Evolutionary conservation across 1,284 basidiomycete genomes (phyloP).

Genomic region (Ceratobasidium sp.): DNA sequence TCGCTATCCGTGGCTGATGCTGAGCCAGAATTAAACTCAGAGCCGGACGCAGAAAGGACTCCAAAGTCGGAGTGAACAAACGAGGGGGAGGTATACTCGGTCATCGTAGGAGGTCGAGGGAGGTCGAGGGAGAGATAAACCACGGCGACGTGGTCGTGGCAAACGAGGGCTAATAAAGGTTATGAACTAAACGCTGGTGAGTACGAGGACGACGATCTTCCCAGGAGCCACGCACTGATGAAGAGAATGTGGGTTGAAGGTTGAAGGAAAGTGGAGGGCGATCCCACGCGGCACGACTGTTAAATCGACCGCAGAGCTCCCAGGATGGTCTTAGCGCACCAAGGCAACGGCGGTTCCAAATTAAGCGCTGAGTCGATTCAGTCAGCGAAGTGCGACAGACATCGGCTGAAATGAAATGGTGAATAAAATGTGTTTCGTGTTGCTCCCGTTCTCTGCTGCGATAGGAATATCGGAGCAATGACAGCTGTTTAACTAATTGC

Average conservation of each 20-base stretch:
- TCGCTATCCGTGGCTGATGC: constrained; percentile 22
- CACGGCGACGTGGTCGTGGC: constrained; percentile 6
- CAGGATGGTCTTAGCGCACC: constrained; percentile 24
- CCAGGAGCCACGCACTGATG: no score
- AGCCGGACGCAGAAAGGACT: constrained; percentile 18
- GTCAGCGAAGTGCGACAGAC: neutral
- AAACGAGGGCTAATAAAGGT: constrained; percentile 6
- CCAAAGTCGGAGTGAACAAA: neutral
- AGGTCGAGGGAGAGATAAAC: neutral
- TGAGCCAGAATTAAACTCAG: neutral
- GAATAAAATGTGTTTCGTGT: neutral
- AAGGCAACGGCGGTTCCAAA: constrained; percentile 23
- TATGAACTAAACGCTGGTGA: neutral
- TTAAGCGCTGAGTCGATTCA: neutral
- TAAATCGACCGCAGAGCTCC: constrained; percentile 19
- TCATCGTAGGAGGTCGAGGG: neutral
- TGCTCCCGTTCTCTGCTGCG: no score
- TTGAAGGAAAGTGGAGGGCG: constrained; percentile 10
- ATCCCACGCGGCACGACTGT: constrained; percentile 30
- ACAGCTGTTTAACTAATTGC: neutral
- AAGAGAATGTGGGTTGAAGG: constrained; percentile 15
- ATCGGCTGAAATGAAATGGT: neutral
- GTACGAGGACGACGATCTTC: neutral
- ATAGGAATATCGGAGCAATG: no score
- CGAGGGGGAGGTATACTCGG: neutral